Base-by-base conservation (phyloP, 2,329 filamentous ascomycete species). In the Calonectria ilicicola region DNA sequence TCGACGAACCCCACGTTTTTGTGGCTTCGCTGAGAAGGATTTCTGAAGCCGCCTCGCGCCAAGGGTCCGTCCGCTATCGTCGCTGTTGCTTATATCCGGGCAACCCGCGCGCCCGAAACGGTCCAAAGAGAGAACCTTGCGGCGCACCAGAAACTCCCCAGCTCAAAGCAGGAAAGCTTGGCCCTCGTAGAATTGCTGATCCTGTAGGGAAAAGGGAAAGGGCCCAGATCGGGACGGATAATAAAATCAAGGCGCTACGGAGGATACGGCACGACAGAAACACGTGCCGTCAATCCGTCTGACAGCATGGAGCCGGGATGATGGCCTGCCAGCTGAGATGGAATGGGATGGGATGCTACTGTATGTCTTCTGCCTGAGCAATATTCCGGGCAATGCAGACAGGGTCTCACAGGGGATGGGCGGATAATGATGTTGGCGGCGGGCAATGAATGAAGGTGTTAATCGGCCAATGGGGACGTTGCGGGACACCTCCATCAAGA, bases 1-100 rank as follows among this genome's bases (percentile, higher is more conserved):
- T 19, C n/a, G 27, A 49, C 17, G 62, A 65, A 49, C 19, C n/a
- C 62, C 62, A 65, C 62, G 62, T 65, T 65, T 64, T 65, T 49
- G 58, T 64, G 60, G 60, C 60, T 64, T 29, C 47, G 47, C 47
- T 51, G 15, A n/a, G n/a, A 26, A 23, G 46, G 29, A 32, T 32
- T 32, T 9, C n/a, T n/a, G n/a, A n/a, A n/a, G n/a, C n/a, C n/a
- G n/a, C n/a, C n/a, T n/a, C n/a, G n/a, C n/a, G n/a, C n/a, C n/a
- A n/a, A n/a, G n/a, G n/a, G n/a, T n/a, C n/a, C n/a, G n/a, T n/a
- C n/a, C n/a, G n/a, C 5, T 32, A 32, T 32, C 29, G 29, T 32
- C 5, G 29, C 29, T 32, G 29, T 35, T 35, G 10, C 10, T 35
- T 35, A 35, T 35, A 35, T 35, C 32, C 32, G 32, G 32, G 32